Conservation (phyloP, 75 land plant species). For the Picea glauca region DNA sequence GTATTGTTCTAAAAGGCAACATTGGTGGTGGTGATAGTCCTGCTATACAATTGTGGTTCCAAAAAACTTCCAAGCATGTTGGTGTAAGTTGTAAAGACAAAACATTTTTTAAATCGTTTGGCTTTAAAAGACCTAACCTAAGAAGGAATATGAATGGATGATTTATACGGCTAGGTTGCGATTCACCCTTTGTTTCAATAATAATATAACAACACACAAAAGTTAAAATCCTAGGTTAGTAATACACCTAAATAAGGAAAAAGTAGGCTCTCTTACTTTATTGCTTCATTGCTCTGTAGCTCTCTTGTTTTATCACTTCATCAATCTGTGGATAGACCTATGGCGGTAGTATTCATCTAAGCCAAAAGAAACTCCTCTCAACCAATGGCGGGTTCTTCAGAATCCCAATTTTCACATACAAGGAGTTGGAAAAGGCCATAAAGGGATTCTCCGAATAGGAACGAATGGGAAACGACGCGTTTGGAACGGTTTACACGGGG, state of each 20-base stretch:
- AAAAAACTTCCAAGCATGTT: too few relatives aligned
- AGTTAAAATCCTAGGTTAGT: background rate
- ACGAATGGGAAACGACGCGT: constrained; percentile 67
- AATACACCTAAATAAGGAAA: too few relatives aligned
- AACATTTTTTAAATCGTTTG: too few relatives aligned
- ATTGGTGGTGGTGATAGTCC: constrained; percentile 18
- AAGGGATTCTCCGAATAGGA: constrained; percentile 51
- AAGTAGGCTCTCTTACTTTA: too few relatives aligned
- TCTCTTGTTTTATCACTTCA: too few relatives aligned
- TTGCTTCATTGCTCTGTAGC: too few relatives aligned
- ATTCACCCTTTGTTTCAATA: constrained; percentile 17
- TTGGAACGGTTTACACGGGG: constrained; percentile 79
- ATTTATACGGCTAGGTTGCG: too few relatives aligned
- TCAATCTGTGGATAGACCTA: too few relatives aligned
- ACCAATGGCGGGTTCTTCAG: constrained; percentile 35
- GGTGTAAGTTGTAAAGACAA: too few relatives aligned
- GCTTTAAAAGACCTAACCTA: too few relatives aligned
- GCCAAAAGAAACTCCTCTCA: constrained; percentile 32
- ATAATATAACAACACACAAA: constrained; percentile 7
- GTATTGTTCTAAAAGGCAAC: constrained; percentile 17
- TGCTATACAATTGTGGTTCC: constrained; percentile 6
- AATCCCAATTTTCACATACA: constrained; percentile 45
- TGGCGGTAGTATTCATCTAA: background rate
- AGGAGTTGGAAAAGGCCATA: constrained; percentile 67
- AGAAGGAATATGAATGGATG: too few relatives aligned